phyloP scores from a whole-genome alignment of 768 basidiomycete genomes.

The Lactarius hengduanensis region DNA sequence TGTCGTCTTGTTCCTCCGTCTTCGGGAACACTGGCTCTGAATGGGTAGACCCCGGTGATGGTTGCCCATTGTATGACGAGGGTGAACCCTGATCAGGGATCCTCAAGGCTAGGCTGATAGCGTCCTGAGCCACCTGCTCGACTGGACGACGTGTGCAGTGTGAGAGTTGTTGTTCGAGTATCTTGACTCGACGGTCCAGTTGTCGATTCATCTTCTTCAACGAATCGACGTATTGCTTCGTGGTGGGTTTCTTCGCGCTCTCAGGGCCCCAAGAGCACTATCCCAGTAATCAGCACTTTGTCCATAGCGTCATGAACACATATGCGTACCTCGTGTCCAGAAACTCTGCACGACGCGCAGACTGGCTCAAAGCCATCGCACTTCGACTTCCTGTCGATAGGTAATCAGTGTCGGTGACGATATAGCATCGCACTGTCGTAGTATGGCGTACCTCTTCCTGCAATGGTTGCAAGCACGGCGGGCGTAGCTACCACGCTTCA shows the following conservation, averaged over 20 bases:
- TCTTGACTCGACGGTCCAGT: slow-evolving; percentile 32
- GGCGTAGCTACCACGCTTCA: slow-evolving; percentile 34
- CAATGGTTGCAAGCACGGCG: slow-evolving; percentile 39
- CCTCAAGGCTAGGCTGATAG: slow-evolving; percentile 15
- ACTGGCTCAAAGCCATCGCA: slow-evolving; percentile 37
- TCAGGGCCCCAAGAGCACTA: slow-evolving; percentile 39
- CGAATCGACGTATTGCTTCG: slow-evolving; percentile 38
- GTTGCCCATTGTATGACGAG: slow-evolving; percentile 21
- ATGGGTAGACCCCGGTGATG: slow-evolving; percentile 16
- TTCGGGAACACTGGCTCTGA: slow-evolving; percentile 20
- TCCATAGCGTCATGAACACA: neutral
- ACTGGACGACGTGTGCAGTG: slow-evolving; percentile 20
- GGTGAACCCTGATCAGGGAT: slow-evolving; percentile 22
- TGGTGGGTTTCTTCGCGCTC: slow-evolving; percentile 36
- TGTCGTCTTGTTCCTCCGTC: slow-evolving; percentile 25
- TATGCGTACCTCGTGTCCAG: slow-evolving; percentile 30
- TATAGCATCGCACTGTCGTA: neutral
- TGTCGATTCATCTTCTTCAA: slow-evolving; percentile 33
- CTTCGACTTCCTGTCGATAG: slow-evolving; percentile 35
- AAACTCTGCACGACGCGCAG: slow-evolving; percentile 34
- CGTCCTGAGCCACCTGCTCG: slow-evolving; percentile 19
- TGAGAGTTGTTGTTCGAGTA: slow-evolving; percentile 31
- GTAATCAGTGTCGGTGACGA: neutral
- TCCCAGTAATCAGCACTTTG: slow-evolving; percentile 6
- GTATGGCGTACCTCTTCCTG: slow-evolving; percentile 31